These are phyloP conservation scores for Sporodiniella umbellata DNA, from an alignment of 371 early-diverging fungal genomes.

Conservation along the genomic window DNA sequence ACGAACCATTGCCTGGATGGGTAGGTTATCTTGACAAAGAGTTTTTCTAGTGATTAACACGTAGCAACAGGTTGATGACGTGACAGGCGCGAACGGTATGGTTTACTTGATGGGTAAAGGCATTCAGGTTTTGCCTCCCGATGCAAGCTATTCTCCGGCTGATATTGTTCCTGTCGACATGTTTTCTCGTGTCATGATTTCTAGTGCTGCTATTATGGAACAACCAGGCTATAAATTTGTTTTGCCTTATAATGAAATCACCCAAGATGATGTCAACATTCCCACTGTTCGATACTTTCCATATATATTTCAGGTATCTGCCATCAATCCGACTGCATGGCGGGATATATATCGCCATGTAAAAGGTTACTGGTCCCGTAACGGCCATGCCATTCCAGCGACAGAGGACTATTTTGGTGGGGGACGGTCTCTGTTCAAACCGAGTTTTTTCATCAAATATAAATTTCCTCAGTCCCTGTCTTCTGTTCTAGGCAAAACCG, in stretches of 20 bases:
- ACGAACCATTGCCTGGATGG: slow-evolving; percentile 64
- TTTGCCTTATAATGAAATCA: slow-evolving; percentile 43
- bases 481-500: slow-evolving; percentile 13
- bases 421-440: slow-evolving; percentile 34
- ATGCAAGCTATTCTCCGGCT: slow-evolving; percentile 29
- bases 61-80: slow-evolving; percentile 45
- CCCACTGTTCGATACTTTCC: slow-evolving; percentile 34
- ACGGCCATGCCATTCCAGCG: slow-evolving; percentile 25
- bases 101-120: slow-evolving; percentile 41
- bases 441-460: slow-evolving; percentile 38
- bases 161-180: slow-evolving; percentile 62
- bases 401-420: slow-evolving; percentile 38
- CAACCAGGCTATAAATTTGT: slow-evolving; percentile 36
- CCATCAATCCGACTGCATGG: slow-evolving; percentile 28
- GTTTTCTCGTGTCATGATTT: slow-evolving; percentile 30
- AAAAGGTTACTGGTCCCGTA: slow-evolving; percentile 45
- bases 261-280: slow-evolving; percentile 16
- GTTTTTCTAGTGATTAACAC: slow-evolving; percentile 1
- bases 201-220: slow-evolving; percentile 27
- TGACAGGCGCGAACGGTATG: slow-evolving; percentile 50
- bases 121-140: slow-evolving; percentile 35
- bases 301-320: slow-evolving; percentile 39
- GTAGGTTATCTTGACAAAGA: slow-evolving; percentile 22
- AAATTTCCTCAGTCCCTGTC: slow-evolving; percentile 34
- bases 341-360: slow-evolving; percentile 28